These are phyloP conservation scores for Raffaelea albimanens DNA, from an alignment of 2,329 filamentous ascomycete species.

Conservation along the genomic window DNA sequence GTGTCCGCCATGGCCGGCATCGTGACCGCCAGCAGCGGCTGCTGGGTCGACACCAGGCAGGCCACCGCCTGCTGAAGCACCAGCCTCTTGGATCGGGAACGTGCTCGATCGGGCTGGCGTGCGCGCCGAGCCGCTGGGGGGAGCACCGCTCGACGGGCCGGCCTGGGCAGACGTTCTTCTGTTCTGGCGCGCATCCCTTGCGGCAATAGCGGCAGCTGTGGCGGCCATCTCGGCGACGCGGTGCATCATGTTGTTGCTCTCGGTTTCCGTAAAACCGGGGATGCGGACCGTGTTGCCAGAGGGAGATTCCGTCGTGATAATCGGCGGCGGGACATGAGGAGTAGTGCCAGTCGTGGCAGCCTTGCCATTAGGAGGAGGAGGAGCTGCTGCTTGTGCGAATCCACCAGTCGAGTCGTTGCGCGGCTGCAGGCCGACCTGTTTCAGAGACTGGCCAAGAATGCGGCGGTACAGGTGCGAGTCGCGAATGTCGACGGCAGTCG, in stretches of 20 bases:
- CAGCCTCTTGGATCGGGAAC: slow-evolving; percentile 6
- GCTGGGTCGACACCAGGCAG: slow-evolving; percentile 39
- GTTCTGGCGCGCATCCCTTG: slow-evolving; percentile 52
- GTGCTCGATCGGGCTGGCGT: background rate
- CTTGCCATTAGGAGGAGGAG: background rate
- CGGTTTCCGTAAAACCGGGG: slow-evolving; percentile 67
- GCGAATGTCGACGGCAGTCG: slow-evolving; percentile 59
- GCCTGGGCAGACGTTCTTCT: slow-evolving; percentile 14
- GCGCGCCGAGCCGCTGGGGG: too few relatives aligned
- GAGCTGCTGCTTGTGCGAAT: too few relatives aligned
- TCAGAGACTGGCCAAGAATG: slow-evolving; percentile 82
- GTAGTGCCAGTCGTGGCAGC: too few relatives aligned
- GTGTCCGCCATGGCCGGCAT: slow-evolving; percentile 56
- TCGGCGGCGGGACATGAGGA: too few relatives aligned
- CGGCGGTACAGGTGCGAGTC: slow-evolving; percentile 88
- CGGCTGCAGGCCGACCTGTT: slow-evolving; percentile 61
- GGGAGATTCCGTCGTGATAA: background rate
- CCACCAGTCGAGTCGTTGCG: too few relatives aligned
- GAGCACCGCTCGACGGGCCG: background rate
- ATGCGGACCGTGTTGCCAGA: slow-evolving; percentile 38
- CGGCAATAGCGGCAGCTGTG: slow-evolving; percentile 78
- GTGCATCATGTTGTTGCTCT: slow-evolving; percentile 71
- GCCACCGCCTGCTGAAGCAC: slow-evolving; percentile 30
- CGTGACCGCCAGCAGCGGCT: slow-evolving; percentile 29
- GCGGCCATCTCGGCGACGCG: slow-evolving; percentile 92